phyloP scores from a whole-genome alignment of 352 stramenopile species.

The Phytopythium sindhum region DNA sequence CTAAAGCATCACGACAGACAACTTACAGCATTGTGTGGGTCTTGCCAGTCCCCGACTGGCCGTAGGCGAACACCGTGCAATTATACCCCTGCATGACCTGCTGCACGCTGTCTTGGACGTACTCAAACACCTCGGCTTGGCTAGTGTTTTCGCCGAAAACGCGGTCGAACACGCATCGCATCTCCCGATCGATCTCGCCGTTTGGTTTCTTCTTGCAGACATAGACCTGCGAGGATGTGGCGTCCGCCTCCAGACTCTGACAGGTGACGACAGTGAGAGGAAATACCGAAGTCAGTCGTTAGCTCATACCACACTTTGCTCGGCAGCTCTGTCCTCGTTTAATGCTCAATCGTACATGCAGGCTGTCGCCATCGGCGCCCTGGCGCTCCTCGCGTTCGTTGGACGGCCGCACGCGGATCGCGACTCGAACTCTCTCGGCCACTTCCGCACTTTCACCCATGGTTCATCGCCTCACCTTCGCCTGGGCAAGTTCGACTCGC shows the following conservation, averaged over 20 bases:
- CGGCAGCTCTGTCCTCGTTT: neutral
- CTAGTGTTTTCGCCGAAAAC: slow-evolving; percentile 59
- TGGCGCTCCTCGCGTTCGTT: slow-evolving; percentile 66
- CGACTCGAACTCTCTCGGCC: slow-evolving; percentile 66
- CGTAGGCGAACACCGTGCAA: slow-evolving; percentile 94
- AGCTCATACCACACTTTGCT: too few relatives aligned
- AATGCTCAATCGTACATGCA: slow-evolving; percentile 24
- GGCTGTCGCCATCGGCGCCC: slow-evolving; percentile 5
- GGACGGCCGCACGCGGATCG: slow-evolving; percentile 72
- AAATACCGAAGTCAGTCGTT: neutral
- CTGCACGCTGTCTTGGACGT: slow-evolving; percentile 41
- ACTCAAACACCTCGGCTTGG: slow-evolving; percentile 67
- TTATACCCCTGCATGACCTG: slow-evolving; percentile 76
- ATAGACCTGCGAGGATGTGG: slow-evolving; percentile 28
- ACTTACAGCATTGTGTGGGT: slow-evolving; percentile 92
- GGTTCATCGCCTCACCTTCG: neutral
- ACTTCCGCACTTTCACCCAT: slow-evolving; percentile 35
- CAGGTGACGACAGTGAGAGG: neutral
- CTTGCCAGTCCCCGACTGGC: slow-evolving; percentile 94
- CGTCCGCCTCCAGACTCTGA: slow-evolving; percentile 37
- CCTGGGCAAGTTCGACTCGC: neutral
- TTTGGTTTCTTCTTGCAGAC: slow-evolving; percentile 49
- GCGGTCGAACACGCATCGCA: slow-evolving; percentile 57
- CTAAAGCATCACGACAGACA: neutral
- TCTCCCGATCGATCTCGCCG: slow-evolving; percentile 38